Evolutionary conservation across 345 rosid genomes (phyloP).

Genomic region (Ceriops zippeliana): DNA sequence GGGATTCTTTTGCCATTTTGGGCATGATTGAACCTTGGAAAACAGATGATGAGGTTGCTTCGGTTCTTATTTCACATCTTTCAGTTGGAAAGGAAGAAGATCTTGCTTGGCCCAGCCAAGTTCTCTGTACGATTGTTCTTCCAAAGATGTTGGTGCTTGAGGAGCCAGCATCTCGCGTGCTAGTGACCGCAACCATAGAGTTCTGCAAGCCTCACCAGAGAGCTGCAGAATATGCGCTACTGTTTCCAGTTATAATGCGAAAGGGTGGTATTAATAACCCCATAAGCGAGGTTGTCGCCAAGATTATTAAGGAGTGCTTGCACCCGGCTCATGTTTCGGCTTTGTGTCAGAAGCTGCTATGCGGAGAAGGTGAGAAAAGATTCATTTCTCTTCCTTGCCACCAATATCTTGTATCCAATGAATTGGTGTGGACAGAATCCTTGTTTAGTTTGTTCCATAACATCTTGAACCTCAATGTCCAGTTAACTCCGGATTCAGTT

Average conservation of each 20-base stretch:
- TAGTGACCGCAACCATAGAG: conserved; percentile 47
- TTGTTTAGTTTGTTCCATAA: conserved; percentile 56
- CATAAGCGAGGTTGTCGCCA: conserved; percentile 49
- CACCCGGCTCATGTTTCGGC: conserved; percentile 74
- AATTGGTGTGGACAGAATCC: conserved; percentile 67
- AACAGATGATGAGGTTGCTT: conserved; percentile 62
- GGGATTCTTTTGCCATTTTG: conserved; percentile 40
- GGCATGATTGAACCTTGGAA: conserved; percentile 69
- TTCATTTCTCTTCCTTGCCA: conserved; percentile 58
- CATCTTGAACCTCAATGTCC: conserved; percentile 48
- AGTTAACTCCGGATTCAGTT: conserved; percentile 55
- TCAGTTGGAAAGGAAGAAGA: conserved; percentile 36
- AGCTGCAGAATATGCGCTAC: conserved; percentile 56
- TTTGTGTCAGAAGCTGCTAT: conserved; percentile 63
- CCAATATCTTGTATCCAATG: conserved; percentile 40
- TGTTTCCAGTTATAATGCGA: conserved; percentile 51
- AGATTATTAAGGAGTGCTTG: conserved; percentile 64
- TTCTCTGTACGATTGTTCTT: conserved; percentile 59
- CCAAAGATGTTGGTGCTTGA: conserved; percentile 61
- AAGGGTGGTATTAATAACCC: conserved; percentile 58
- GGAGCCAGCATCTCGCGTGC: conserved; percentile 55
- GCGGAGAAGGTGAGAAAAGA: conserved; percentile 42
- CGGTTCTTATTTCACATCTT: conserved; percentile 49
- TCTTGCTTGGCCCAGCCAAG: conserved; percentile 65
- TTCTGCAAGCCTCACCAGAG: conserved; percentile 63